These are phyloP conservation scores for Martiniozyma abietophila DNA, from an alignment of 805 yeast genomes.

Conservation along the genomic window DNA sequence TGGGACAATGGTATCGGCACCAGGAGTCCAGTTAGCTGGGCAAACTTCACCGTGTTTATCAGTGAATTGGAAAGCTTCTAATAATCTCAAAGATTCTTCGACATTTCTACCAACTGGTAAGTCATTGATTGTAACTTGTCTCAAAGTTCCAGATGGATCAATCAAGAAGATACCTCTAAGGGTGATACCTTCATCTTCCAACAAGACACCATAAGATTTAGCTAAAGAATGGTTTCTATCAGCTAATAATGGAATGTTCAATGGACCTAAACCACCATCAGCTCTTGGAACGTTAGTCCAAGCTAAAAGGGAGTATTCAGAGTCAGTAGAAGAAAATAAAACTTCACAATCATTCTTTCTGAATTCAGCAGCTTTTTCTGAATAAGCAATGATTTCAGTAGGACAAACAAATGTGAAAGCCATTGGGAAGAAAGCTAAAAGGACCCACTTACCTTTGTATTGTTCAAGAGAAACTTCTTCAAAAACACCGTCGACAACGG, in stretches of 20 bases:
- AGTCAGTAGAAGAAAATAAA: conserved; percentile 95
- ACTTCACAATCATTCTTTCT: conserved; percentile 79
- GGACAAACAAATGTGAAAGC: conserved; percentile 99
- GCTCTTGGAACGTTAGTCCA: conserved; percentile 96
- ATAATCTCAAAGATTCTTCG: conserved; percentile 93
- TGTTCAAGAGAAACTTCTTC: conserved; percentile 92
- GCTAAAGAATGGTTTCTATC: conserved; percentile 95
- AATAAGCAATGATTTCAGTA: conserved; percentile 97
- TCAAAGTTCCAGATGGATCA: conserved; percentile 88
- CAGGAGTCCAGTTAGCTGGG: conserved; percentile 99
- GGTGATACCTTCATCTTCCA: conserved; percentile 94
- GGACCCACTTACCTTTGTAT: conserved; percentile 97
- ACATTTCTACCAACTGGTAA: conserved; percentile 99
- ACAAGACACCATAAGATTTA: conserved; percentile 93
- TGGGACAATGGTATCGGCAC: conserved; percentile 87
- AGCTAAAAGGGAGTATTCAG: conserved; percentile 94
- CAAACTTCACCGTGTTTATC: conserved; percentile 99
- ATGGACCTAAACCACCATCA: conserved; percentile 97
- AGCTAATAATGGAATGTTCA: conserved; percentile 88
- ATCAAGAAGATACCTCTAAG: conserved; percentile 97
- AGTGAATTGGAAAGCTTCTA: conserved; percentile 99
- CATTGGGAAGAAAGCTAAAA: conserved; percentile 94
- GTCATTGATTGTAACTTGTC: conserved; percentile 98
- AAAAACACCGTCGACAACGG: conserved; percentile 93
- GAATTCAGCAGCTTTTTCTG: conserved; percentile 89